Percentiles rank a stretch among this genome's conserved stretches.
Conservation (phyloP, 1,139 yeast species). For the Pneumocystis jirovecii region DNA sequence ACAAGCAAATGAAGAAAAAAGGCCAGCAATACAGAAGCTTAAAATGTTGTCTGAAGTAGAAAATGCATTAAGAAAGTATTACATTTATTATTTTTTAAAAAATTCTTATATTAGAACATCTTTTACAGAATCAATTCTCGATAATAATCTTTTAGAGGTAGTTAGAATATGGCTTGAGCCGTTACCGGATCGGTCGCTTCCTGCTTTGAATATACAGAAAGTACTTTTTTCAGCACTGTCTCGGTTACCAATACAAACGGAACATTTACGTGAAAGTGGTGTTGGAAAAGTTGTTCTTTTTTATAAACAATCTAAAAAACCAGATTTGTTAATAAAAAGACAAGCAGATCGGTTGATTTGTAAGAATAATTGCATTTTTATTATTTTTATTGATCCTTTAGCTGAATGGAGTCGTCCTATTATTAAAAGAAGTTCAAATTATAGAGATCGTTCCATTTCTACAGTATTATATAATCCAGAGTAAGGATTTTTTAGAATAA, state of each 20-base stretch:
- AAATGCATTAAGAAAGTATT: conserved; percentile 62
- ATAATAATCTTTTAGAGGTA: conserved; percentile 83
- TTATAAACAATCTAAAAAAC: conserved; percentile 79
- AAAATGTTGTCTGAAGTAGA: conserved; percentile 67
- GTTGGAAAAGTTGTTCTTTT: conserved; percentile 88
- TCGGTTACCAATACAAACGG: conserved; percentile 81
- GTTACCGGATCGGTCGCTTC: conserved; percentile 91
- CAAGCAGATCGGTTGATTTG: conserved; percentile 68
- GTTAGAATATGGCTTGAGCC: conserved; percentile 97
- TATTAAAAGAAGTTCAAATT: conserved; percentile 87
- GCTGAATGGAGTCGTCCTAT: conserved; percentile 82
- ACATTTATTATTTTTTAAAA: conserved; percentile 27
- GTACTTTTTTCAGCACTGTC: conserved; percentile 62
- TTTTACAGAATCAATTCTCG: conserved; percentile 72
- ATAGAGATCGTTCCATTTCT: conserved; percentile 63
- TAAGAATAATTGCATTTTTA: not conserved
- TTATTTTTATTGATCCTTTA: not conserved
- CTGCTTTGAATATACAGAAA: conserved; percentile 90
- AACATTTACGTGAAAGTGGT: conserved; percentile 86
- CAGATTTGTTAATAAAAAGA: conserved; percentile 73
- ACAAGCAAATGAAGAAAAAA: conserved; percentile 50
- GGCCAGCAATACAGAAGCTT: conserved; percentile 76
- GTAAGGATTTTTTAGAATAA: not conserved
- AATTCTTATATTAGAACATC: conserved; percentile 9
- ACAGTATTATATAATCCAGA: not conserved